Base-by-base conservation (phyloP, 1,284 basidiomycete genomes). In the Schizophyllum commune region DNA sequence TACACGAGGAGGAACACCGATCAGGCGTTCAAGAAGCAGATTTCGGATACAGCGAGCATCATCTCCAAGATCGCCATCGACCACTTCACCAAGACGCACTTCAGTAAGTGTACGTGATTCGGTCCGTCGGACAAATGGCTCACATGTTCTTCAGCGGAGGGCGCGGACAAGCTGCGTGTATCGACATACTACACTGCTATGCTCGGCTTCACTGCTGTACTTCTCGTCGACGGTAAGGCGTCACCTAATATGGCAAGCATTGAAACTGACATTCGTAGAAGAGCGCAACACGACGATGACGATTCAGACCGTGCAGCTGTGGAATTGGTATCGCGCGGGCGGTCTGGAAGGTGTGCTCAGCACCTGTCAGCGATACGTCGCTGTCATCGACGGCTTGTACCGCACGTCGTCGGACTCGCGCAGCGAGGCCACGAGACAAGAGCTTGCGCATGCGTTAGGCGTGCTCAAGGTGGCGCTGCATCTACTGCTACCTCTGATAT, bases 381-480 rank as follows among this genome's bases (percentile, higher is more conserved):
- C 74, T 20, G 80, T 80, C 21, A 84, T 93, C 63, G 81, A 84
- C 60, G 75, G 73, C 27, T 73, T 88, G 32, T 76, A 77, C 47
- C 72, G 71, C 22, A 72, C 82, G 39, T 75, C 71, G 32, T 72
- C 75, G 27, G 84, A 85, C 55, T 79, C 83, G 33, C 84, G 88
- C 59, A 76, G 83, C 4, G 81, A 87, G 53, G 66, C 70, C 3
- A 79, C 82, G 63, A 79, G 84, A 61, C 84, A 85, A 64, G 85
- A 88, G 62, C 76, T 91, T 22, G 78, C 85, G 1, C 86, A 92
- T 69, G 89, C 91, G 0, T 92, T 88, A 62, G 86, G 87, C 39
- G 92, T 89, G 7, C 73, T 97, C 60, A 94, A 93, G 72, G 86
- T 94, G 53, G 87, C 88, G 0, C 79, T 97, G 22, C 84, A 91